Conservation (phyloP, 768 basidiomycete genomes). For the Mrakia gelida region DNA sequence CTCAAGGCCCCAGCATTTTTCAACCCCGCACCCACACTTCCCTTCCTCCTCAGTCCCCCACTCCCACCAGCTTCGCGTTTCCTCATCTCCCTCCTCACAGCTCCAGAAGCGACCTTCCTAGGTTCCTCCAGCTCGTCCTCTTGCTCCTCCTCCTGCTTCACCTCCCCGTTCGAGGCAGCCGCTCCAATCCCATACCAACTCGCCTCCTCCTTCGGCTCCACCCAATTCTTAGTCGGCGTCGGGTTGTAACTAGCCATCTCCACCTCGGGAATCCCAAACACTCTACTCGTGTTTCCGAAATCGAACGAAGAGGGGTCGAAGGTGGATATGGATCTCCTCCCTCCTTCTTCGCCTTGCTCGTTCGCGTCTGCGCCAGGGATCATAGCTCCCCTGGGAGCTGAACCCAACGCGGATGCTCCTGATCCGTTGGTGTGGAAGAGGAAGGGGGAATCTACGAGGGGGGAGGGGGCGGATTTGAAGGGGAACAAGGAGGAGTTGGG, state of each 20-base stretch:
- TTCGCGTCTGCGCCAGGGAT: slow-evolving; percentile 16
- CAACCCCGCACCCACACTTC: background rate
- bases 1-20: background rate
- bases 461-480: slow-evolving; percentile 4
- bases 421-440: slow-evolving; percentile 24
- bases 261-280: slow-evolving; percentile 28
- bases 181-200: background rate
- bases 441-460: slow-evolving; percentile 18
- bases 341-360: background rate
- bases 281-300: background rate
- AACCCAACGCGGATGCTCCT: background rate
- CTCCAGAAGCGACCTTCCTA: slow-evolving; percentile 24
- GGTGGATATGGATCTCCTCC: background rate
- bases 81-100: slow-evolving; percentile 22
- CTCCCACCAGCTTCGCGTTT: background rate
- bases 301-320: background rate
- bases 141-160: background rate
- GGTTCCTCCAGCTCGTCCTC: background rate
- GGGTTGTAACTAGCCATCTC: slow-evolving; percentile 15
- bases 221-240: background rate
- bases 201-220: background rate
- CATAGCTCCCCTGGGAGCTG: background rate
- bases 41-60: background rate
- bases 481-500: background rate
- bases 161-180: background rate